Percentiles rank a stretch among this genome's conserved stretches.
Evolutionary conservation across 768 basidiomycete genomes (phyloP).

Genomic region (Phlegmacium glaucopus): DNA sequence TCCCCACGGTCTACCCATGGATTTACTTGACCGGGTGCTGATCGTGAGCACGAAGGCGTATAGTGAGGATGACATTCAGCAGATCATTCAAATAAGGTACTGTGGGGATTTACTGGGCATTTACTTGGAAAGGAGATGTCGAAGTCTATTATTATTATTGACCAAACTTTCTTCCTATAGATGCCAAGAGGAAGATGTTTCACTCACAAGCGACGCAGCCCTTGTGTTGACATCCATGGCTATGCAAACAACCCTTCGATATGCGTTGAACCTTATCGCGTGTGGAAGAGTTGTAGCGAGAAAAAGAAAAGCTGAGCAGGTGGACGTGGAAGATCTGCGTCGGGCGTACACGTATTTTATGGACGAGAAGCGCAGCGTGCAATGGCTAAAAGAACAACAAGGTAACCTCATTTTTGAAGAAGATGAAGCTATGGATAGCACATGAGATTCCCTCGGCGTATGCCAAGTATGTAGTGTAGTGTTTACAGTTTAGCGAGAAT

Average conservation of each 20-base stretch:
- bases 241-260: constrained; percentile 84
- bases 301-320: constrained; percentile 75
- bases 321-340: constrained; percentile 83
- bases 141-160: constrained; percentile 5
- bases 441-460: no score
- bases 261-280: constrained; percentile 93
- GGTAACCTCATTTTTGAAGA: constrained; percentile 75
- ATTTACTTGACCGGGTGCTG: constrained; percentile 90
- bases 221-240: constrained; percentile 89
- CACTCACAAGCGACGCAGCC: constrained; percentile 67
- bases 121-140: background rate
- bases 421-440: constrained; percentile 30
- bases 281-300: constrained; percentile 84
- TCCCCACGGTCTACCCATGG: constrained; percentile 93
- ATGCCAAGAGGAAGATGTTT: constrained; percentile 94
- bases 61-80: constrained; percentile 73
- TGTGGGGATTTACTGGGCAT: no score
- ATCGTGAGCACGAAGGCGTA: constrained; percentile 95
- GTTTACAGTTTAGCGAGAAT: no score
- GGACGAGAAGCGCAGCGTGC: constrained; percentile 89
- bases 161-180: constrained; percentile 32
- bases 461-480: no score
- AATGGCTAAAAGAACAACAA: constrained; percentile 87
- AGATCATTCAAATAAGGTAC: constrained; percentile 94
- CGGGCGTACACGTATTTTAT: constrained; percentile 87